phyloP scores from a whole-genome alignment of 805 yeast genomes.

The Wickerhamiella vanderwaltii region DNA sequence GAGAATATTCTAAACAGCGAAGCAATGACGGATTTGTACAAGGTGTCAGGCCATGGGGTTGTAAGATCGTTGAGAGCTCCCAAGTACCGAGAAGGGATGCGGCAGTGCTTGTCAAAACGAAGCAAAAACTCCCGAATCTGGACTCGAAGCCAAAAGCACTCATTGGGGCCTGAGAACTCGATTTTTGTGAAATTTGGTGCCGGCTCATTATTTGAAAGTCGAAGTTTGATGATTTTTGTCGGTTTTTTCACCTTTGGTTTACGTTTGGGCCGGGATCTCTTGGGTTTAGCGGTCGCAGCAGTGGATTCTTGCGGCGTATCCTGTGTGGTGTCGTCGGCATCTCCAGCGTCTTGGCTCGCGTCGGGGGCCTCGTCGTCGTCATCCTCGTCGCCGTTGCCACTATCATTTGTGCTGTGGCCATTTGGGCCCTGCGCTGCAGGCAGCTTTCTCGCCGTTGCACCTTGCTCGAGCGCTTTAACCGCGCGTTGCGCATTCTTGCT shows the following conservation, averaged over 20 bases:
- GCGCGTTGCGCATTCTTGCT: background rate
- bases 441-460: no score
- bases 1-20: slow-evolving; percentile 25
- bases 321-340: background rate
- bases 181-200: slow-evolving; percentile 24
- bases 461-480: background rate
- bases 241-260: slow-evolving; percentile 11
- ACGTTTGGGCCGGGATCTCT: slow-evolving; percentile 13
- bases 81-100: slow-evolving; percentile 27
- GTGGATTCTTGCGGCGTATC: background rate
- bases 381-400: no score
- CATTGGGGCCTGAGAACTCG: slow-evolving; percentile 19
- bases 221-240: slow-evolving; percentile 15
- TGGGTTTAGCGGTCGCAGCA: slow-evolving; percentile 2
- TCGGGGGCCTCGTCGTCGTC: background rate
- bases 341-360: background rate
- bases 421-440: no score
- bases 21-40: slow-evolving; percentile 27
- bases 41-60: slow-evolving; percentile 27
- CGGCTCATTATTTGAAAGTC: slow-evolving; percentile 12
- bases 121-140: slow-evolving; percentile 29
- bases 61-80: slow-evolving; percentile 28
- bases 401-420: no score
- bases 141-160: slow-evolving; percentile 27
- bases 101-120: slow-evolving; percentile 30